These are phyloP conservation scores for Erodium chrysanthum DNA, from an alignment of 441 rosid genomes.

Conservation along the genomic window DNA sequence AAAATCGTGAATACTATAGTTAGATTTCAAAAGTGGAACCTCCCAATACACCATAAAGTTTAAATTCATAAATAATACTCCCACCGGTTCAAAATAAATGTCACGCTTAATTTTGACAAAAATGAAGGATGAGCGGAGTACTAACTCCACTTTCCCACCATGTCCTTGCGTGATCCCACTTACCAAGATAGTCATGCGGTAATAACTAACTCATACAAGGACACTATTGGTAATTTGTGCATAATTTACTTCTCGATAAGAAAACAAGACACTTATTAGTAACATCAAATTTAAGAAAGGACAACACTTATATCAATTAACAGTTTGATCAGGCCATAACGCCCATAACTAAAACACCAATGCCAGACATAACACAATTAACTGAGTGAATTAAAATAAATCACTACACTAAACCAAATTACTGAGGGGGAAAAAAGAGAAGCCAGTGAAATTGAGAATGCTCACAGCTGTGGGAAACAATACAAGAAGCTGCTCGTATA, in stretches of 20 bases:
- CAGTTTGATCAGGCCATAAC: neutral
- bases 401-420: neutral
- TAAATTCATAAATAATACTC: no score
- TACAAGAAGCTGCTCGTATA: slow-evolving; percentile 72
- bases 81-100: no score
- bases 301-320: neutral
- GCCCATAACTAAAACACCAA: neutral
- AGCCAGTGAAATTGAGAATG: slow-evolving; percentile 14
- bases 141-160: no score
- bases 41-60: no score
- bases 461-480: slow-evolving; percentile 86
- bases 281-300: neutral
- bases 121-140: no score
- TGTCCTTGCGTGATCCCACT: no score
- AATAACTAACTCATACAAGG: no score
- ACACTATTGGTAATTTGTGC: neutral
- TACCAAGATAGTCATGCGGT: no score
- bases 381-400: neutral
- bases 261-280: neutral
- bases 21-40: no score
- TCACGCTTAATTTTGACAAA: no score
- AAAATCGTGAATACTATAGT: no score
- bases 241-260: no score
- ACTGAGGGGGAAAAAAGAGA: neutral
- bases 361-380: neutral